Evolutionary conservation across 192 early-diverging fungal species (phyloP), one percentile per base, ranked within the genome.

Genomic region (Umbelopsis vinacea): DNA sequence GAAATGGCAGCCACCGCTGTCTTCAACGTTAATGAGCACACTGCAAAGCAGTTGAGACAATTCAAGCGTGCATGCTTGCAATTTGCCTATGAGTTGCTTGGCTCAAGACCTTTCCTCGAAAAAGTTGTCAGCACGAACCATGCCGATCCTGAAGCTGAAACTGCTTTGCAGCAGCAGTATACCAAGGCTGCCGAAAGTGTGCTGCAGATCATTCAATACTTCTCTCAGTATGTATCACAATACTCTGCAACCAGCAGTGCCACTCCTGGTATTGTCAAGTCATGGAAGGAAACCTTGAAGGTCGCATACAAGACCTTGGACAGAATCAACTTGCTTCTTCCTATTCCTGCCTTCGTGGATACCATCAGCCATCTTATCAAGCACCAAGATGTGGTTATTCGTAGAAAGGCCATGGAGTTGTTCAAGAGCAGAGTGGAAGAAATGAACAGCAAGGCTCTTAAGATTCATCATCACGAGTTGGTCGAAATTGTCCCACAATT

Each of bases 241-340:
- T 72, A 76, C 50, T 7, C 78, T 82, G 47, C 52, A 24, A 47
- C 38, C 43, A 43, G 71, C 52, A 71, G 82, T 63, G 75, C 76
- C 54, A 68, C 76, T 71, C 48, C 77, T 54, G 24, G 73, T 47
- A 54, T 80, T 17, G 68, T 72, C 74, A 88, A 82, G 71, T 82
- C 81, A 68, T 85, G 79, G 82, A 77, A 80, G 50, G 82, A 76
- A 43, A 78, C 83, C 53, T 66, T 86, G 40, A 81, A 92, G 81
- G 79, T 89, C 38, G 86, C 92, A 15, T 91, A 95, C 77, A 86
- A 88, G 24, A 86, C 87, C 26, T 83, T 98, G 37, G 88, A 89
- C 69, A 89, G 89, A 53, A 83, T 94, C 19, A 93, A 96, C 40
- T 83, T 82, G 5, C 83, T 95, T 35, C 86, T 98, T 76, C 85